These are phyloP conservation scores for Clitocybe nebularis DNA, from an alignment of 1,284 basidiomycete genomes.

Conservation along the genomic window DNA sequence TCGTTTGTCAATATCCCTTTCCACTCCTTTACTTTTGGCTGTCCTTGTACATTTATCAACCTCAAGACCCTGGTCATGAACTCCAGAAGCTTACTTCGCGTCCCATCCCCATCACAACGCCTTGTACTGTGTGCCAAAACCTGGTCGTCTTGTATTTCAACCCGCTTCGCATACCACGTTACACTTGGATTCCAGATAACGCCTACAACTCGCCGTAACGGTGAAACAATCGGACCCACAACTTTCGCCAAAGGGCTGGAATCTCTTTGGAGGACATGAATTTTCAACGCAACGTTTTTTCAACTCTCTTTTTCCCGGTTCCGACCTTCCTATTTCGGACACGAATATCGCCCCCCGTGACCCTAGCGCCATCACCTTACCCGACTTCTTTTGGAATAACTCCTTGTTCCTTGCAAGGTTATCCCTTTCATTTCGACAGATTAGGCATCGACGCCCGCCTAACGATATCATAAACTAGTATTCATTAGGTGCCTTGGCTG, in stretches of 20 bases:
- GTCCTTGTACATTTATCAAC: constrained; percentile 15
- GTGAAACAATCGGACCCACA: constrained; percentile 15
- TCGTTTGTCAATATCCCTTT: constrained; percentile 20
- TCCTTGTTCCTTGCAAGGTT: constrained; percentile 17
- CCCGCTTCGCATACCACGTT: not conserved
- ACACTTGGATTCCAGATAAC: not conserved
- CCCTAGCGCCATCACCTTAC: constrained; percentile 6
- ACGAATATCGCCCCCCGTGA: constrained; percentile 5
- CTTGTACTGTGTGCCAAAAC: constrained; percentile 12
- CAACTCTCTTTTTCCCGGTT: constrained; percentile 5
- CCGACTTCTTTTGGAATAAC: not conserved
- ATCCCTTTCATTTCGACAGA: constrained; percentile 12
- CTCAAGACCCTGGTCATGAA: constrained; percentile 5
- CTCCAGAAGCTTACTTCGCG: constrained; percentile 4
- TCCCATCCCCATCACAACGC: constrained; percentile 14
- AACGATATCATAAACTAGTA: too few species aligned
- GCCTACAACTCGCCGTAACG: constrained; percentile 2
- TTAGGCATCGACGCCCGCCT: not conserved
- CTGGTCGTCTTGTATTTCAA: constrained; percentile 9
- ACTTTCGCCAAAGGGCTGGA: constrained; percentile 1
- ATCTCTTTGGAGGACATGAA: not conserved
- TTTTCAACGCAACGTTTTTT: constrained; percentile 4
- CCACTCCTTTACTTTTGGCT: constrained; percentile 14
- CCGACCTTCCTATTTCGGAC: constrained; percentile 13
- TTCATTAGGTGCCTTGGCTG: not conserved